Evolutionary conservation across 345 rosid genomes (phyloP).

Genomic region (Syzygium grande): DNA sequence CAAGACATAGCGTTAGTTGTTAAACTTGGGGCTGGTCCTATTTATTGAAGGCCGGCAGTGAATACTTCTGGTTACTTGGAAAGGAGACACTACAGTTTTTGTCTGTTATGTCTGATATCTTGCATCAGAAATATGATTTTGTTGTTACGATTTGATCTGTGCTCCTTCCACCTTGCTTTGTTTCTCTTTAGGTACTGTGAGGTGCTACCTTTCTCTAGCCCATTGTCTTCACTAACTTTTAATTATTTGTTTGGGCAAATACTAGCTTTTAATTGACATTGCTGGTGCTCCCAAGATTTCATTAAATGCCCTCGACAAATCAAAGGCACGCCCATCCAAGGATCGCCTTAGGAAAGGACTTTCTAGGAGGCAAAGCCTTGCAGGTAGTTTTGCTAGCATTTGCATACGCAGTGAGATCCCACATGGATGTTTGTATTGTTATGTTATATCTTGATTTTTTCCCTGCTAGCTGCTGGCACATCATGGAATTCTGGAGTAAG

Average conservation of each 20-base stretch:
- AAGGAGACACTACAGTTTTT: neutral
- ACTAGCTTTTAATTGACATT: neutral
- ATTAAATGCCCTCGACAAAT: constrained; percentile 16
- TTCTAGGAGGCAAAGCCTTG: constrained; percentile 74
- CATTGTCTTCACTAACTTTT: neutral
- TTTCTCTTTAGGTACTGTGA: neutral
- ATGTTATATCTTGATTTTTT: neutral
- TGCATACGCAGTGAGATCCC: constrained; percentile 2
- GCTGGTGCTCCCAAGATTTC: constrained; percentile 13
- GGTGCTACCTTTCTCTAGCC: neutral
- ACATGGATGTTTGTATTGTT: neutral
- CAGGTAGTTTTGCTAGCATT: constrained; percentile 38
- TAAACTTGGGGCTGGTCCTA: neutral
- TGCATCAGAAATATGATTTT: neutral
- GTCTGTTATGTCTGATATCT: neutral
- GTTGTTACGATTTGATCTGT: neutral
- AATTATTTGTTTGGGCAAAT: neutral
- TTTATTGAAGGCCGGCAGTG: neutral
- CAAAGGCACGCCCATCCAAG: constrained; percentile 10
- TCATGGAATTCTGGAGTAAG: constrained; percentile 52
- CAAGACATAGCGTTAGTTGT: neutral
- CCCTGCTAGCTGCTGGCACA: constrained; percentile 53
- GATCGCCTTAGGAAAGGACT: constrained; percentile 20
- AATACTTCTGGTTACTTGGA: neutral
- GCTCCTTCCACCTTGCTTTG: neutral